These are phyloP conservation scores for Jackrogersella multiformis DNA, from an alignment of 495 filamentous ascomycete species.

Conservation along the genomic window DNA sequence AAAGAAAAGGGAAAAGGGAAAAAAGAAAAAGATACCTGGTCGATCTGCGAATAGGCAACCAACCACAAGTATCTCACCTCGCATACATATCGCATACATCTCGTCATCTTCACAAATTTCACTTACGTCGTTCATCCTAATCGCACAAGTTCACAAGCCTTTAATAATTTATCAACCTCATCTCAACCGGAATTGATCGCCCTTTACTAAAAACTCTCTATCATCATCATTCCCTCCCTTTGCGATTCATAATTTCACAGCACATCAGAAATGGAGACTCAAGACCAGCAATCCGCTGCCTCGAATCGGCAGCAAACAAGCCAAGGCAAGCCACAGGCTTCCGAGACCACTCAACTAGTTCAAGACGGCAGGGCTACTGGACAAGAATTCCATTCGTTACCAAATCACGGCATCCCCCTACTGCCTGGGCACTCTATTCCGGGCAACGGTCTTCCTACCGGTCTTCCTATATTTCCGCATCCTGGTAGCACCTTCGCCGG, in stretches of 20 bases:
- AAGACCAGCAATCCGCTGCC: slow-evolving; percentile 19
- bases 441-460: slow-evolving; percentile 15
- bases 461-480: slow-evolving; percentile 22
- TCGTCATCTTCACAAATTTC: slow-evolving; percentile 20
- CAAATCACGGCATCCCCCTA: slow-evolving; percentile 10
- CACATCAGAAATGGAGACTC: slow-evolving; percentile 22
- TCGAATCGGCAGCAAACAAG: slow-evolving; percentile 9
- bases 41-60: not conserved
- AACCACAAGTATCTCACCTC: slow-evolving; percentile 4
- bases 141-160: not conserved
- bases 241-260: not conserved
- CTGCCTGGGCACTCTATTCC: slow-evolving; percentile 14
- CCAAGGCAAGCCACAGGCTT: slow-evolving; percentile 3
- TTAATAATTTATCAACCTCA: not conserved
- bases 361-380: slow-evolving; percentile 7
- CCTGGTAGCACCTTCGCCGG: slow-evolving; percentile 19
- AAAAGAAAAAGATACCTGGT: not conserved
- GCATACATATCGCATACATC: slow-evolving; percentile 1
- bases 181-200: not conserved
- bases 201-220: not conserved
- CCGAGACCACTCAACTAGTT: slow-evolving; percentile 15
- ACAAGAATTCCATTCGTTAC: slow-evolving; percentile 13
- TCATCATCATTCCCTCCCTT: not conserved
- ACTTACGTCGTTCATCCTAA: slow-evolving; percentile 14
- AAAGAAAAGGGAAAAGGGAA: not conserved